Evolutionary conservation across 139 green algal genomes (phyloP).

Genomic region (Chlorella vulgaris): DNA sequence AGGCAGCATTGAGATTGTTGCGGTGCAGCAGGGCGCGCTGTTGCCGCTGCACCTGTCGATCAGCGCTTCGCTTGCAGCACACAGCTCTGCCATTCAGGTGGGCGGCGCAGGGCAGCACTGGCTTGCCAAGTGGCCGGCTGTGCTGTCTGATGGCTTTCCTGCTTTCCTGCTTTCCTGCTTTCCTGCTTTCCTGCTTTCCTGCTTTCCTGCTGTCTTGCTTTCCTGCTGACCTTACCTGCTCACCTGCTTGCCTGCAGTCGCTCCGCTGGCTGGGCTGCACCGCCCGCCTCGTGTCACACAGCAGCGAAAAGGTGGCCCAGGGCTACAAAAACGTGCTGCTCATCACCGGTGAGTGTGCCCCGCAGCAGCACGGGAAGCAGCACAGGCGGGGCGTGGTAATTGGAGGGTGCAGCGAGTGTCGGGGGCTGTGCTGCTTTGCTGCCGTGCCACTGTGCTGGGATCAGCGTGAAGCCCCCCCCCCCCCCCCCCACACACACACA

Average conservation of each 20-base stretch:
- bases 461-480: no score
- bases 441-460: no score
- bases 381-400: no score
- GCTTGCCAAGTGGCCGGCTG: no score
- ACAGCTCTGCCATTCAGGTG: slow-evolving; percentile 18
- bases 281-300: slow-evolving; percentile 67
- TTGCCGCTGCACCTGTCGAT: slow-evolving; percentile 42
- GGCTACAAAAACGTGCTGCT: slow-evolving; percentile 65
- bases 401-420: no score
- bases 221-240: background rate
- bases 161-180: no score
- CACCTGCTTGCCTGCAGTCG: slow-evolving; percentile 34
- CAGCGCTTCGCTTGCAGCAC: slow-evolving; percentile 36
- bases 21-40: slow-evolving; percentile 54
- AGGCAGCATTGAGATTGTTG: slow-evolving; percentile 63
- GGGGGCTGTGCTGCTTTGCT: no score
- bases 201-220: background rate
- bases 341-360: slow-evolving; percentile 51
- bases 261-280: slow-evolving; percentile 76
- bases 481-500: no score
- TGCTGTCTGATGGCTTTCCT: no score
- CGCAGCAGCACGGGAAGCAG: no score
- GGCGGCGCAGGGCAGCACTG: background rate
- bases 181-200: background rate
- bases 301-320: slow-evolving; percentile 50